Evolutionary conservation across 805 yeast species (phyloP).

Genomic region (Ascoidea rubescens): DNA sequence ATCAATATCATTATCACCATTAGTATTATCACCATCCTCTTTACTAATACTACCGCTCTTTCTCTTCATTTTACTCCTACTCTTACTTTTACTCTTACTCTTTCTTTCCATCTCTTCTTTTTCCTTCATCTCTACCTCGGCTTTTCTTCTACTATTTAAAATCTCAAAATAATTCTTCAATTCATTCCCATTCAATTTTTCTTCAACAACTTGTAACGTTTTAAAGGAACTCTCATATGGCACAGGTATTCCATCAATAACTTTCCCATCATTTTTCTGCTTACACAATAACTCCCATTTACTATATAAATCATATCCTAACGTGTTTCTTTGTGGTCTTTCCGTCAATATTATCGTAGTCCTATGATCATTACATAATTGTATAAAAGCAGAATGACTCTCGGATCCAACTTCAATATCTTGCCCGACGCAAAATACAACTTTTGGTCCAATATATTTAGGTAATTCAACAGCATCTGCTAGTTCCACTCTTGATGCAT

Average conservation of each 20-base stretch:
- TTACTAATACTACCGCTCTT: neutral
- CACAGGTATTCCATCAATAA: conserved; percentile 51
- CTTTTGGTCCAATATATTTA: conserved; percentile 52
- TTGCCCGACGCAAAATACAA: conserved; percentile 65
- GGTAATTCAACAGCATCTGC: conserved; percentile 41
- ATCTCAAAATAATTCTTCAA: conserved; percentile 30
- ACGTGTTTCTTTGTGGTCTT: conserved; percentile 31
- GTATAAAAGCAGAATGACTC: conserved; percentile 35
- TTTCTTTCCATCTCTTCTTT: conserved; percentile 16
- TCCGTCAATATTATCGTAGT: conserved; percentile 71
- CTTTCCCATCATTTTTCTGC: conserved; percentile 20
- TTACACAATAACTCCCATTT: conserved; percentile 37
- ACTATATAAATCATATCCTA: conserved; percentile 34
- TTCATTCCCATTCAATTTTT: conserved; percentile 34
- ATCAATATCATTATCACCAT: conserved; percentile 16
- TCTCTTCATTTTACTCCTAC: neutral
- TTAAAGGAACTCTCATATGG: conserved; percentile 31
- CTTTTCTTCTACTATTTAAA: conserved; percentile 31
- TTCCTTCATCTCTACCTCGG: conserved; percentile 19
- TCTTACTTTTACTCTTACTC: conserved; percentile 12
- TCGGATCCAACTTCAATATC: conserved; percentile 51
- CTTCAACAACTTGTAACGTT: conserved; percentile 30
- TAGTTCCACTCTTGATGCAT: conserved; percentile 46
- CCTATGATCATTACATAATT: conserved; percentile 47
- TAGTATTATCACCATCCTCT: conserved; percentile 3